Base-by-base conservation (phyloP, 805 yeast species). In the Metschnikowia colocasiae region DNA sequence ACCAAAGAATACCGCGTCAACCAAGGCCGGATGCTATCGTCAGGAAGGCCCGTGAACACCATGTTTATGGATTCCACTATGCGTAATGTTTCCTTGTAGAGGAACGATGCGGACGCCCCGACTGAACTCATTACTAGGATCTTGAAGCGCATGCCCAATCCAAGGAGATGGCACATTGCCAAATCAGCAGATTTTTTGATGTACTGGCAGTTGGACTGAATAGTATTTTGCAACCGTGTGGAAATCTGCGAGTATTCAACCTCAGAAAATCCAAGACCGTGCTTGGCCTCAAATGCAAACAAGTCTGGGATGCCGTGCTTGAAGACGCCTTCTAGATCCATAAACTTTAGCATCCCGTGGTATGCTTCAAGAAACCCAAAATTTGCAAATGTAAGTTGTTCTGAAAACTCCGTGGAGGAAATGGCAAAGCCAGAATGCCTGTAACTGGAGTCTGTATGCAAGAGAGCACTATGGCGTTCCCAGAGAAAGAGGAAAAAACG, bases 401-500 rank as follows among this genome's bases (percentile, higher is more conserved):
- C 15, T n/a, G 42, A 8, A 16, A 30, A 13, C 19, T 39, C 42
- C 9, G 18, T 9, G 6, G 43, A 23, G 12, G 23, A 19, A 10
- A 40, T 22, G 15, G 12, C 36, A 16, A 40, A 31, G 36, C 36
- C 16, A 18, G 36, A 30, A 13, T 13, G 19, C 10, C 43, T 27
- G 23, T 31, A 40, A 16, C 36, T 31, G 15, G 39, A 25, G 34
- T 46, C 51, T 4, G 43, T 25, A 26, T 27, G 34, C 22, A 44
- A 49, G 13, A 50, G 18, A 20, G 13, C 30, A 32, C 48, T 41
- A 18, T 41, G 48, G n/a, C 50, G 43, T 43, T 48, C 48, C 50
- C 49, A 45, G 13, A 47, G 20, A 29, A 13, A 42, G 18, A 52
- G 46, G 18, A 44, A 23, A 20, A 40, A 42, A 20, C 47, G 33